Evolutionary conservation across 441 rosid genomes (phyloP), one percentile per base, ranked within the genome.

Genomic region (Isatis lusitanica): DNA sequence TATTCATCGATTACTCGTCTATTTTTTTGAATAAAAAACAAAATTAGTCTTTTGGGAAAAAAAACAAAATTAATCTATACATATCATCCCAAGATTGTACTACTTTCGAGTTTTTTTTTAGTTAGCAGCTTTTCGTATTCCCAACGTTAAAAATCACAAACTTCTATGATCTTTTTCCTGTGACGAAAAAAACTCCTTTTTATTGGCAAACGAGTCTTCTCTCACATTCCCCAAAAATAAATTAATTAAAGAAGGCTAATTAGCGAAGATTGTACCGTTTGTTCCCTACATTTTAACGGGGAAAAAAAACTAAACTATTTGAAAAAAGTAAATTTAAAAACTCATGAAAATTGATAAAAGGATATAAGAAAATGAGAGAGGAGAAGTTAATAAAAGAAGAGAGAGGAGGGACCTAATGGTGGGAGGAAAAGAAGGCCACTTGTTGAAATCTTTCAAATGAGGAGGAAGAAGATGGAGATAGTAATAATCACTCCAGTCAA

Each of bases 401-500:
- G 55, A n/a, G n/a, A 62, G 36, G 40, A 38, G 10, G 50, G 73
- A 88, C 97, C 97, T 85, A 90, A 85, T 84, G 63, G 74, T 63
- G 18, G 80, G 44, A 12, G 90, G 93, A 66, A 69, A 68, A 58
- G 81, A 51, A 56, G 97, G 97, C 97, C 96, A 92, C 81, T 90
- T 92, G 68, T 85, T 82, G 63, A 68, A 66, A 64, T 92, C 89
- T 77, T 85, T 90, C 65, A 86, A 70, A 33, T 31, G 67, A 40
- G 17, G 16, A 35, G 97, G 97, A 73, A 84, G 89, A 81, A 78
- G 83, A 75, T 92, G 96, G 39, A 92, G 96, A 72, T 24, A 92
- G 33, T 88, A 92, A 73, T 92, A 92, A 55, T 92, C 97, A 63
- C 91, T 85, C 97, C 97, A 92, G 70, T 92, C 97, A 67, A 92